These are phyloP conservation scores for Triangularia setosa DNA, from an alignment of 2,329 filamentous ascomycete species.

Conservation along the genomic window DNA sequence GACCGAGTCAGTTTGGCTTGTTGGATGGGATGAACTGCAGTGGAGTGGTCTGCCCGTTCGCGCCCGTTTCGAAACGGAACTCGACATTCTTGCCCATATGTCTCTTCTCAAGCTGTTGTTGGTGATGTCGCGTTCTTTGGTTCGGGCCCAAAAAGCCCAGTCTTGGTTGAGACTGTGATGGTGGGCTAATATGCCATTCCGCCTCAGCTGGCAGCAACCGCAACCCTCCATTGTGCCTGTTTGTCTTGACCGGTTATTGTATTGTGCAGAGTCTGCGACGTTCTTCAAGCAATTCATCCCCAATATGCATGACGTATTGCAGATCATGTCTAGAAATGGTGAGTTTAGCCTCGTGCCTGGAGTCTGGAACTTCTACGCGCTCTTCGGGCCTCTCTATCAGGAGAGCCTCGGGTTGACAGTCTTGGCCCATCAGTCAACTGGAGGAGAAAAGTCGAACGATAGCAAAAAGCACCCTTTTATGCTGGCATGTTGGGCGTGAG, in stretches of 20 bases:
- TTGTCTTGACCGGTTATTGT: not conserved
- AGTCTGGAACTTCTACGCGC: not conserved
- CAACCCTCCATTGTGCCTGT: not conserved
- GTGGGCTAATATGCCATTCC: slow-evolving; percentile 15
- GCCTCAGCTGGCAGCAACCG: slow-evolving; percentile 6
- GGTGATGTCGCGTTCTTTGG: not conserved
- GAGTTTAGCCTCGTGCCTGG: slow-evolving; percentile 1
- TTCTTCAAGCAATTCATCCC: not conserved
- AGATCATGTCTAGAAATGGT: slow-evolving; percentile 3
- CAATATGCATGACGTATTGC: not conserved
- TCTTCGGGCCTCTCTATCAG: not conserved
- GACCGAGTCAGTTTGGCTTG: not conserved
- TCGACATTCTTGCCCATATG: not conserved
- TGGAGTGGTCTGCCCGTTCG: not conserved
- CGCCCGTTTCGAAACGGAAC: not conserved
- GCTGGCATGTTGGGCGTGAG: not conserved
- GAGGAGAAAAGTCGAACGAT: not conserved
- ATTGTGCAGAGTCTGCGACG: not conserved
- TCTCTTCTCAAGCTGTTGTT: not conserved
- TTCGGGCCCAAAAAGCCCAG: not conserved
- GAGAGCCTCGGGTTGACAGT: not conserved
- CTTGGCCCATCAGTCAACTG: not conserved
- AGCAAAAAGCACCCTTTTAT: not conserved
- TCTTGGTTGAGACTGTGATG: not conserved
- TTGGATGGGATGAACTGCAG: not conserved